Evolutionary conservation across 2,329 filamentous ascomycete genomes (phyloP), one percentile per base, ranked within the genome.

Genomic region (Ascochyta lentis): DNA sequence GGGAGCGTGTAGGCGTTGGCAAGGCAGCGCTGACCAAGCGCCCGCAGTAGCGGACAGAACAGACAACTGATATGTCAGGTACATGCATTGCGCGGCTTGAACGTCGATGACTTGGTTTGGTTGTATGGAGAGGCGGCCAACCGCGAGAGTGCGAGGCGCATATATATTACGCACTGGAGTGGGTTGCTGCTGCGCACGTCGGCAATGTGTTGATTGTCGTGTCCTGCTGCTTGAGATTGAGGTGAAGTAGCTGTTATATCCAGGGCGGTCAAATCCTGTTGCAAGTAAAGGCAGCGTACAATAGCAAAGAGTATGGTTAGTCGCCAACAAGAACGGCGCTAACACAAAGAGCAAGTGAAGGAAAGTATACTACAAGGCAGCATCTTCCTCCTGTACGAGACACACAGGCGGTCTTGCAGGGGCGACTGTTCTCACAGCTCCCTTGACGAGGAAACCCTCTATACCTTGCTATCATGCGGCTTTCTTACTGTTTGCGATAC

Each of bases 331-430:
- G 23, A 6, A 39, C 22, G 19, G 27, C 34, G 22, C 34, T 45
- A 51, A 34, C 19, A 19, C 22, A 33, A 29, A 26, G 34, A 45
- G 41, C 15, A 45, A 41, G 49, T 45, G 34, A 51, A 45, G 8
- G 49, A 33, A 23, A 24, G 24, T 24, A 12, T 1, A 4, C 3
- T 23, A 19, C 13, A 10, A 51, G 19, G 34, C 40, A 31, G 33
- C 40, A 37, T n/a, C 34, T 31, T 44, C 24, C 16, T 9, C 10
- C 15, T 38, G 16, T 29, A 12, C 19, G 7, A n/a, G 33, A 8
- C 8, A 8, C 33, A 31, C 29, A 31, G 12, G 29, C 12, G 12
- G 4, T 31, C 29, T 15, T 31, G 29, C 24, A 26, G 24, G 24
- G 8, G 24, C 4, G 4, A 8, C 24, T 19, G 24, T 26, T 26